These are phyloP conservation scores for Theobroma cacao DNA, from an alignment of 345 rosid species.

Conservation along the genomic window DNA sequence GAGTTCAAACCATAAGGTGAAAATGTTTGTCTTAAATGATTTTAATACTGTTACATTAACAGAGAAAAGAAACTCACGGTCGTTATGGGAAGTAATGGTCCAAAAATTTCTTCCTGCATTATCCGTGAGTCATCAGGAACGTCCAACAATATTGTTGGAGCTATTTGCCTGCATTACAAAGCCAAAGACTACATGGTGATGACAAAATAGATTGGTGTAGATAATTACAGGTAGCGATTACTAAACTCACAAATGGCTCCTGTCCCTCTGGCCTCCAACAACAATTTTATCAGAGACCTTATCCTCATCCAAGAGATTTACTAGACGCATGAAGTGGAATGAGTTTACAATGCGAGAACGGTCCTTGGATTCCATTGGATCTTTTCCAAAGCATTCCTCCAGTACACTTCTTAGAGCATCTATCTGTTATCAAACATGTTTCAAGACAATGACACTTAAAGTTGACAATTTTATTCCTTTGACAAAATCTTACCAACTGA, in stretches of 20 bases:
- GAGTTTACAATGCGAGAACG: constrained; percentile 75
- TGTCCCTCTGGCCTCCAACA: constrained; percentile 72
- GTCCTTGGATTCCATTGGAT: constrained; percentile 73
- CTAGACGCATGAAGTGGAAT: constrained; percentile 70
- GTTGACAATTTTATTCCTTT: background rate
- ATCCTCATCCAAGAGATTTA: constrained; percentile 78
- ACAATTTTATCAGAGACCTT: constrained; percentile 79
- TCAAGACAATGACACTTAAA: background rate
- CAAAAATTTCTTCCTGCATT: constrained; percentile 94
- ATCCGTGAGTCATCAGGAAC: constrained; percentile 72
- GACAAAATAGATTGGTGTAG: background rate
- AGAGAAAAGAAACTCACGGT: constrained; percentile 16
- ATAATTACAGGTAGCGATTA: background rate
- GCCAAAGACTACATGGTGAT: background rate
- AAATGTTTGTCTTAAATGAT: background rate
- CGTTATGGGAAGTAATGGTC: constrained; percentile 91
- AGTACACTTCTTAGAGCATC: constrained; percentile 54
- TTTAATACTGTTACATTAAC: background rate
- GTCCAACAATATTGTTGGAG: constrained; percentile 86
- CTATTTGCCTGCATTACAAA: constrained; percentile 55
- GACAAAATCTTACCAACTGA: constrained; percentile 60
- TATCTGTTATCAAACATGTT: constrained; percentile 42
- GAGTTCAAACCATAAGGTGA: background rate
- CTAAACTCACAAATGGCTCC: constrained; percentile 62
- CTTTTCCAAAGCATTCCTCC: constrained; percentile 69